These are phyloP conservation scores for Lindgomyces ingoldianus DNA, from an alignment of 495 filamentous ascomycete species.

Conservation along the genomic window DNA sequence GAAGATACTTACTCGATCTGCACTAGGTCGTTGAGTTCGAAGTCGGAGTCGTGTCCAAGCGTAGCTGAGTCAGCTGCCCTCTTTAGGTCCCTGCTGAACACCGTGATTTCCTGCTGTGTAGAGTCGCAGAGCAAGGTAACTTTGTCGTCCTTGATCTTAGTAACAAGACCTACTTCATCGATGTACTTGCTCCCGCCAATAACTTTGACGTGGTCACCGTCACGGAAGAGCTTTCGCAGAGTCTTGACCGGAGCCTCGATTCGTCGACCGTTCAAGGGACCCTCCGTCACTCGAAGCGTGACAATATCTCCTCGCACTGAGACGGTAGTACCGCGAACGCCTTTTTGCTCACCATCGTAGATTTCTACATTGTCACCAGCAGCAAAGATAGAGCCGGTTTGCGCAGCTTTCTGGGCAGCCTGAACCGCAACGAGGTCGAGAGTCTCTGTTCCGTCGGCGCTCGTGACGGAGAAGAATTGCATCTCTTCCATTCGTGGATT, in stretches of 20 bases:
- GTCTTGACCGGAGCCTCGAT: slow-evolving; percentile 93
- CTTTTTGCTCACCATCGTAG: slow-evolving; percentile 93
- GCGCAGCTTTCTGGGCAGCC: slow-evolving; percentile 77
- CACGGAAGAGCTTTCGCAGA: slow-evolving; percentile 86
- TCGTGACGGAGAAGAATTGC: slow-evolving; percentile 82
- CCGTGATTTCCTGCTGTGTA: slow-evolving; percentile 87
- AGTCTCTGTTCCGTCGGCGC: slow-evolving; percentile 89
- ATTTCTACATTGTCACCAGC: slow-evolving; percentile 94
- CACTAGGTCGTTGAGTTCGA: slow-evolving; percentile 88
- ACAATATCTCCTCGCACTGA: slow-evolving; percentile 93
- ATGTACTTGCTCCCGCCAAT: slow-evolving; percentile 91
- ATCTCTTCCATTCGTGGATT: slow-evolving; percentile 95
- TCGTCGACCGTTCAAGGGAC: slow-evolving; percentile 74
- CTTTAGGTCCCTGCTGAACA: slow-evolving; percentile 95
- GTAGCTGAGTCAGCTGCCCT: slow-evolving; percentile 88
- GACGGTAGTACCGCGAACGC: slow-evolving; percentile 78
- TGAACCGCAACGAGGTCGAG: slow-evolving; percentile 88
- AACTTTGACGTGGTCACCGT: slow-evolving; percentile 98
- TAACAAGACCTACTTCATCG: slow-evolving; percentile 96
- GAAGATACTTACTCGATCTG: slow-evolving; percentile 73
- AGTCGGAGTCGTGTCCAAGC: slow-evolving; percentile 75
- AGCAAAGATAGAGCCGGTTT: slow-evolving; percentile 75
- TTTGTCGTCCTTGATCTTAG: slow-evolving; percentile 83
- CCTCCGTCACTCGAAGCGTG: slow-evolving; percentile 81
- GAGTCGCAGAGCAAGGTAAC: slow-evolving; percentile 92